Evolutionary conservation across 2,329 filamentous ascomycete species (phyloP), one percentile per base, ranked within the genome.

Genomic region (Juglanconis sp.): DNA sequence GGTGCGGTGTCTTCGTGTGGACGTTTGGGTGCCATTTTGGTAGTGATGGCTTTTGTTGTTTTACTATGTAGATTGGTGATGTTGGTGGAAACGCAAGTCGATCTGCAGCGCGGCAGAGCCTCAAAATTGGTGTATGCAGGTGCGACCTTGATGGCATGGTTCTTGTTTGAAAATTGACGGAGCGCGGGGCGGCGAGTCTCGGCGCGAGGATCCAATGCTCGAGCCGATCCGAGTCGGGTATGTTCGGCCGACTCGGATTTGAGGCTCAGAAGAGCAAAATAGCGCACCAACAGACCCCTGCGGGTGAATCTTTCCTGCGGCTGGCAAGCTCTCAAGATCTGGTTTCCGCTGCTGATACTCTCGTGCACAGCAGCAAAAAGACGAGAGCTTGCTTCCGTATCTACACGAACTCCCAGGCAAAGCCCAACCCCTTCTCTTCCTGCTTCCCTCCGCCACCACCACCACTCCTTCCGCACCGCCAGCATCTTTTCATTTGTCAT

Each of bases 1-100:
- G 77, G 74, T 56, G 65, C 63, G 42, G 71, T 70, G 11, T 70
- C 70, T 48, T 86, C 82, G 35, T 74, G 77, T n/a, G 80, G 70
- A 63, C 85, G 76, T 72, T 87, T 89, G 24, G 79, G 70, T n/a
- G 79, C 77, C 87, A 90, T 90, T 31, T 57, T 57, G 5, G 46
- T 13, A 10, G 42, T 46, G 42, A 17, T 30, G 15, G 52, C 13
- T 13, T 17, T 32, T 34, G 13, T n/a, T 24, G 17, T 4, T 11
- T 1, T 35, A 30, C 4, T 10, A 34, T n/a, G 9, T 30, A 31
- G 35, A 31, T 10, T 24, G 32, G 31, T 6, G 51, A 31, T 24
- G n/a, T 7, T 56, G 30, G 30, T 46, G 5, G 15, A 17, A 44
- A 44, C 24, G 24, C 24, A 24, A 24, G 24, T 24, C 24, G 24